Evolutionary conservation across 176 grass and related monocot genomes (phyloP), one percentile per base, ranked within the genome.

Genomic region (Pontederia paniculata): DNA sequence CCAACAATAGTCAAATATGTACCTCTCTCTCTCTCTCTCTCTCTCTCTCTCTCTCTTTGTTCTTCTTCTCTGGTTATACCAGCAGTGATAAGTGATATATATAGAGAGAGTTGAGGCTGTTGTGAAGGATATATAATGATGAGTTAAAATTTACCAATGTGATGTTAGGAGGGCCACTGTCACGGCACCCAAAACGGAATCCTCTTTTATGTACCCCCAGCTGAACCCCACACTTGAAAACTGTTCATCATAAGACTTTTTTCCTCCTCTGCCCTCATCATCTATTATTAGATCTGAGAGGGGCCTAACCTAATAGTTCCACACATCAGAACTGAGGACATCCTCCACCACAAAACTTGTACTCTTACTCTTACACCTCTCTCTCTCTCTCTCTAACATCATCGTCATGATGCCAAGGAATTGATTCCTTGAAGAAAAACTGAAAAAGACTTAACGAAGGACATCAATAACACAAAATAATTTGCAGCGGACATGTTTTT

Each of bases 1-100:
- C 1, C 28, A 45, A 43, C 56, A 9, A 56, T 59, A 42, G 28
- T 8, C 56, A 42, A 42, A 59, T 59, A 59, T 59, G 23, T 59
- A 59, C 31, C 56, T 42, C 23, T 17, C 56, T 59, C 56, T 59
- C 56, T 58, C 56, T 59, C 56, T 58, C 56, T 58, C 56, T 42
- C 56, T 17, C 58, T 21, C 31, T 45, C 10, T 44, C 17, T 23
- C 48, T 50, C 48, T 50, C 12, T 14, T 11, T 11, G 28, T 37
- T 37, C 28, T 37, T 37, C 28, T 37, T 37, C 28, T 37, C 28
- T 37, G 1, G 28, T 37, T 37, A 37, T 37, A 37, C 28, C 28
- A 37, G 28, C 28, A 37, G 28, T 37, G 28, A 37, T 37, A n/a
- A n/a, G n/a, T n/a, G n/a, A 37, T 37, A 37, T 37, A 37, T 37